Evolutionary conservation across 805 yeast genomes (phyloP).

Genomic region (Nakazawaea wickerhamii): DNA sequence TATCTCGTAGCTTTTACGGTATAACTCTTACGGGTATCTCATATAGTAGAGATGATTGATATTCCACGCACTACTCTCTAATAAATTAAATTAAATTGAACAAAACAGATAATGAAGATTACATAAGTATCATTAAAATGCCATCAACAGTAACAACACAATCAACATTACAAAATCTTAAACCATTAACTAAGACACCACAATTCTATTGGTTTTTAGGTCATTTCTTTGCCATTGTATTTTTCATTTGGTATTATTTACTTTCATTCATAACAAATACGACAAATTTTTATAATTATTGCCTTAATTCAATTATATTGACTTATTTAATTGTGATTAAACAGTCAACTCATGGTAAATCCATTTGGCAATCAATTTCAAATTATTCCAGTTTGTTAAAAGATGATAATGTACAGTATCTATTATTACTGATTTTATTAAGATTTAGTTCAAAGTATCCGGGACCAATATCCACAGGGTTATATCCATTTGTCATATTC

Average conservation of each 20-base stretch:
- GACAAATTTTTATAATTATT: constrained; percentile 31
- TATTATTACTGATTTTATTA: constrained; percentile 36
- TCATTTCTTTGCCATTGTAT: constrained; percentile 44
- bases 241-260: constrained; percentile 33
- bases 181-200: constrained; percentile 33
- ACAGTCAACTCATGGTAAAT: constrained; percentile 46
- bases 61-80: too few relatives aligned
- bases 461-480: constrained; percentile 37
- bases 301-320: constrained; percentile 47
- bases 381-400: constrained; percentile 25
- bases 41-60: too few relatives aligned
- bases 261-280: constrained; percentile 37
- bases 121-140: not conserved
- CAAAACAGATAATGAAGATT: too few relatives aligned
- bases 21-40: too few relatives aligned
- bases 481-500: constrained; percentile 57
- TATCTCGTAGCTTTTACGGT: too few relatives aligned
- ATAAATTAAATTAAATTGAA: too few relatives aligned
- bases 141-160: not conserved
- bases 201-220: constrained; percentile 72
- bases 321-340: constrained; percentile 60
- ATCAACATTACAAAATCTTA: constrained; percentile 4
- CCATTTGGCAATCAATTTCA: constrained; percentile 20
- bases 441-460: constrained; percentile 37
- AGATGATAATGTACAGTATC: constrained; percentile 65